Evolutionary conservation across 1,139 yeast genomes (phyloP), one percentile per base, ranked within the genome.

Genomic region (Meyerozyma elateridarum): DNA sequence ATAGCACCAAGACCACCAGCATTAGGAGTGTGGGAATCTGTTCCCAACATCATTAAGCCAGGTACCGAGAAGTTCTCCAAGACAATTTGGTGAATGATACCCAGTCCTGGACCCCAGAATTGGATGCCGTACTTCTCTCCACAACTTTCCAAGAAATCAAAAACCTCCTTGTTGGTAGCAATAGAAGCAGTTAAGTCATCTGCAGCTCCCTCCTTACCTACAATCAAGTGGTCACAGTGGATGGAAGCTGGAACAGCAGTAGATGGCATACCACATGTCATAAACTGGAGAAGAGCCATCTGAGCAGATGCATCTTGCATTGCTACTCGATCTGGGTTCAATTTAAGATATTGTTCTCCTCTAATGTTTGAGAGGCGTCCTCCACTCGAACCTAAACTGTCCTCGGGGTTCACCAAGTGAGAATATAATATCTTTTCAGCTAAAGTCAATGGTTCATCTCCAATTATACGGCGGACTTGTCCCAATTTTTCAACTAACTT

Each of bases 291-390:
- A 42, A 91, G 67, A 2, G 98, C 98, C 85, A 89, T 91, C 63
- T 91, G 98, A 2, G 98, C 98, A 15, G 95, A 84, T 1, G 98
- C 98, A 64, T 91, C 98, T 66, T 91, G 98, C 96, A 89, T 89
- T 16, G 98, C 98, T 14, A 91, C 98, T 51, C 98, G 75, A 56
- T 91, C 98, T n/a, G 98, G 98, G 53, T 80, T 75, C 48, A 91
- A 71, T 66, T 91, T 91, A 54, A 91, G 74, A 56, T 91, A 91
- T 38, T 85, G 76, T 39, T 75, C 58, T 32, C 98, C 98, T 49
- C 98, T 75, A 43, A 89, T 74, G 38, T 77, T 70, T 30, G 66
- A 52, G 7, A 76, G 61, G 37, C 66, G 58, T 15, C 77, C 74
- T 25, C 57, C 52, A 34, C 70, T 62, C 7, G 59, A 46, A 2